phyloP scores from a whole-genome alignment of 805 yeast species.

The Zygotorulaspora florentina region DNA sequence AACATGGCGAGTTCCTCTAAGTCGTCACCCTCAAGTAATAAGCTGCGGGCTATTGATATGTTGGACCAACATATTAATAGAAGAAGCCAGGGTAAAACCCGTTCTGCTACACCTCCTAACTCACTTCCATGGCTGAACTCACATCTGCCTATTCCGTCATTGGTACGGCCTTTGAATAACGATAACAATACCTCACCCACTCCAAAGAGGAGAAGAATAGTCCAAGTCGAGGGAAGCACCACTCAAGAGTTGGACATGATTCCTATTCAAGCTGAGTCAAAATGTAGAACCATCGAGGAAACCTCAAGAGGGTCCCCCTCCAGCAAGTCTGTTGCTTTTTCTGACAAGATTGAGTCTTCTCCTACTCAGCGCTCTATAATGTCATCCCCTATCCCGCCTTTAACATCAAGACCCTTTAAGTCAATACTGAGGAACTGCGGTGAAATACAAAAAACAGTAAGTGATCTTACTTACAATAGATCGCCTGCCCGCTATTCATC shows the following conservation, averaged over 20 bases:
- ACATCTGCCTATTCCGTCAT: slow-evolving; percentile 8
- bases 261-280: neutral
- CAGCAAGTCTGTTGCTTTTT: slow-evolving; percentile 30
- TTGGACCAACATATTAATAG: slow-evolving; percentile 26
- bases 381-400: slow-evolving; percentile 23
- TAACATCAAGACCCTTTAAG: slow-evolving; percentile 23
- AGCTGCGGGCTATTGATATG: slow-evolving; percentile 24
- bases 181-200: slow-evolving; percentile 20
- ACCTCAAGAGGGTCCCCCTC: slow-evolving; percentile 19
- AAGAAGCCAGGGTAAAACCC: slow-evolving; percentile 8
- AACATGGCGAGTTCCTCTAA: slow-evolving; percentile 2
- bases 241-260: neutral
- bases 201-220: slow-evolving; percentile 21
- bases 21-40: slow-evolving; percentile 7
- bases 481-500: slow-evolving; percentile 2
- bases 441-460: slow-evolving; percentile 1
- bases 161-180: neutral
- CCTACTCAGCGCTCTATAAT: slow-evolving; percentile 16
- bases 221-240: neutral
- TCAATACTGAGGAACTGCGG: slow-evolving; percentile 25
- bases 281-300: neutral
- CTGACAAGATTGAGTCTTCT: slow-evolving; percentile 29
- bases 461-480: slow-evolving; percentile 1
- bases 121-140: slow-evolving; percentile 7
- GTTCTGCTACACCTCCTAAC: slow-evolving; percentile 7